These are phyloP conservation scores for Coix lacrymajobi DNA, from an alignment of 176 grass and related monocot genomes.

Conservation along the genomic window DNA sequence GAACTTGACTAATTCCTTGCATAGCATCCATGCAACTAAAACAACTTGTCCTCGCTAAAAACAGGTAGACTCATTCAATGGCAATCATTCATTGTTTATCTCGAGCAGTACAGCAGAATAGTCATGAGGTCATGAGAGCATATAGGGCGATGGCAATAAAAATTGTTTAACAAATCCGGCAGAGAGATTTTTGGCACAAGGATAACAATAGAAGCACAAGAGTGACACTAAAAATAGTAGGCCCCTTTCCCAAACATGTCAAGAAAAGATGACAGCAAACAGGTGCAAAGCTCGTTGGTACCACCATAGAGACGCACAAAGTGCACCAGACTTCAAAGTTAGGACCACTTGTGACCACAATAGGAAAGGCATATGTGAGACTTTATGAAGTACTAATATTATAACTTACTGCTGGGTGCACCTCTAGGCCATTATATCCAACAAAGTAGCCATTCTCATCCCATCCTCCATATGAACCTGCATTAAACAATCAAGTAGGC, in stretches of 20 bases:
- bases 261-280: conserved; percentile 36
- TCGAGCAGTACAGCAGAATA: neutral
- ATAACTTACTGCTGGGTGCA: conserved; percentile 59
- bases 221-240: conserved; percentile 8
- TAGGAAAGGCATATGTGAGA: conserved; percentile 13
- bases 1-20: conserved; percentile 13
- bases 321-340: conserved; percentile 9
- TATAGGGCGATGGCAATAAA: conserved; percentile 8
- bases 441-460: conserved; percentile 58
- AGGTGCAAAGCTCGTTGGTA: conserved; percentile 40
- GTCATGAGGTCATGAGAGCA: conserved; percentile 15
- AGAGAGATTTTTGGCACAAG: conserved; percentile 4
- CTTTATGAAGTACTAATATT: conserved; percentile 21
- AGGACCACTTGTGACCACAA: conserved; percentile 22
- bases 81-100: conserved; percentile 20
- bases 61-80: neutral
- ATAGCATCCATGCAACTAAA: neutral
- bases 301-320: conserved; percentile 26
- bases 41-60: neutral
- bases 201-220: conserved; percentile 27
- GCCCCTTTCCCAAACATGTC: conserved; percentile 32
- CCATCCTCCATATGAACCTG: conserved; percentile 56
- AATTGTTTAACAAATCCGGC: neutral
- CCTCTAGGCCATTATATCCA: conserved; percentile 57
- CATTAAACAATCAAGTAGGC: conserved; percentile 28